A percentile compares a stretch with the other conserved stretches of the same genome.
These are phyloP conservation scores for Naumovozyma baii DNA, from an alignment of 805 yeast species.

Conservation along the genomic window DNA sequence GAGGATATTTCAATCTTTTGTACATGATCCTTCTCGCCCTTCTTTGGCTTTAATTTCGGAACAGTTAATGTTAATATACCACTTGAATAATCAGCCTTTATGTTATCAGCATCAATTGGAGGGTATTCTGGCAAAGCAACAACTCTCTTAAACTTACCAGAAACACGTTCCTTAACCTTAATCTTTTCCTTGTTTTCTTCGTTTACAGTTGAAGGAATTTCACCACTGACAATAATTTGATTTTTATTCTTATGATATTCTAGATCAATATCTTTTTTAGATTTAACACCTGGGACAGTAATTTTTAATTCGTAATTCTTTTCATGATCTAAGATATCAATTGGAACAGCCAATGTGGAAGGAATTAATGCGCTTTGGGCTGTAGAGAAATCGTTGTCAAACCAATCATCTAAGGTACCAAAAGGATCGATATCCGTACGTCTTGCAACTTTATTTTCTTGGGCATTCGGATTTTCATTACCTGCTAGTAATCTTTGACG, in stretches of 20 bases:
- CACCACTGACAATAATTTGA: constrained; percentile 37
- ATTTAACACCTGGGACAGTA: constrained; percentile 40
- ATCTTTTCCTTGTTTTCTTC: constrained; percentile 18
- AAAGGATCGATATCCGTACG: constrained; percentile 3
- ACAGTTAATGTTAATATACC: constrained; percentile 37
- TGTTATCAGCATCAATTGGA: constrained; percentile 35
- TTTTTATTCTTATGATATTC: constrained; percentile 40
- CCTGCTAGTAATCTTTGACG: constrained; percentile 12
- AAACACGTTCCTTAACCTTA: constrained; percentile 29
- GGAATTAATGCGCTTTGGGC: constrained; percentile 20
- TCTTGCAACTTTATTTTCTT: constrained; percentile 4
- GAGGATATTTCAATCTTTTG: constrained; percentile 26
- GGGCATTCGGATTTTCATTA: constrained; percentile 3
- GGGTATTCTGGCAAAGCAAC: constrained; percentile 32
- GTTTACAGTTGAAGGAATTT: constrained; percentile 25
- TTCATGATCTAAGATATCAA: constrained; percentile 39
- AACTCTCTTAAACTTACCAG: constrained; percentile 37
- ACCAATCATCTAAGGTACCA: constrained; percentile 14
- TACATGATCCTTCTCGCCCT: constrained; percentile 16
- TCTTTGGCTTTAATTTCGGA: constrained; percentile 31
- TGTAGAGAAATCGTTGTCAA: constrained; percentile 21
- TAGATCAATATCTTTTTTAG: constrained; percentile 35
- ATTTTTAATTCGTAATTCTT: constrained; percentile 34
- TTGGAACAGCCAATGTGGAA: constrained; percentile 33
- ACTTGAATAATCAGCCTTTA: constrained; percentile 37